Base-by-base conservation (phyloP, 2,329 filamentous ascomycete species). In the Fusarium sp. region DNA sequence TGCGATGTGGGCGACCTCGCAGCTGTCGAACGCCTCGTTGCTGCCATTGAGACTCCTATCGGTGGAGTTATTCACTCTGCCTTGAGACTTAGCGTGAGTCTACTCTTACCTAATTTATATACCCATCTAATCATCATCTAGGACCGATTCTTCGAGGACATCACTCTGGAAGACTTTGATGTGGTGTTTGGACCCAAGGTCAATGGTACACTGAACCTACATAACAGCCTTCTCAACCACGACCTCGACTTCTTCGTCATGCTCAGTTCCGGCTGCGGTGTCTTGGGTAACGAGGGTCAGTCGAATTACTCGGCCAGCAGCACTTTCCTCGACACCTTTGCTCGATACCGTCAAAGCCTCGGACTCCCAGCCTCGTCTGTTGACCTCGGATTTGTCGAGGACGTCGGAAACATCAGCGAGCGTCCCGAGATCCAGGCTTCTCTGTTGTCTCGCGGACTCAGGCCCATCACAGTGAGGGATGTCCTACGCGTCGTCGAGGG, bases 21-120 rank as follows among this genome's bases (percentile, higher is more conserved):
- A 61, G 75, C 75, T 24, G 75, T 77, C 4, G 43, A 77, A 18
- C 33, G 11, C 3, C 70, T 77, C 1, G 35, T 77, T 31, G 60
- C 65, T 20, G 11, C 62, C 5, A 76, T 74, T 2, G 64, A 71
- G 1, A 76, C 68, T 48, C 70, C 71, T 24, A 43, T 77, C 0
- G 75, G 75, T 22, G 75, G 75, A 29, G 73, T 77, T 6, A 76
- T 77, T 66, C 75, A 77, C 62, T 77, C 75, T 41, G 75, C 75
- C 9, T 54, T 77, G 57, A 76, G 60, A 39, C 75, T 77, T 18
- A 77, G 75, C 29, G 75, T 77, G 27, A 76, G 74, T 75, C 20
- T 56, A 52, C 43, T 41, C 9, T 11, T 35, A 48, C 41, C 18
- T 63, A 24, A 13, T 7, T 6, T 64, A 11, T 56, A 22, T 29